Evolutionary conservation across 495 filamentous ascomycete species (phyloP).

Genomic region (Penicillium robsamsonii): DNA sequence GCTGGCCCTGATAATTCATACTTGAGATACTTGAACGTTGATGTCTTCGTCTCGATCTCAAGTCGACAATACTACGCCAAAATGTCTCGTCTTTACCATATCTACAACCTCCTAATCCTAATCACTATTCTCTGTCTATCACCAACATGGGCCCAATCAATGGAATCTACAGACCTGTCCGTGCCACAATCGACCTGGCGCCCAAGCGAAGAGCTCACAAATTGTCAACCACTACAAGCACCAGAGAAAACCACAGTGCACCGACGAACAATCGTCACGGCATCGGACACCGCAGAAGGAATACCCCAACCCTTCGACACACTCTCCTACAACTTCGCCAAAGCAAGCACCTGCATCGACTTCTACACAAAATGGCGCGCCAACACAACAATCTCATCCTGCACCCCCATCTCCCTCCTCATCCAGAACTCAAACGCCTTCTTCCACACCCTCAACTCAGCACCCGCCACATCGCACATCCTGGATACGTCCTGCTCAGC

Average conservation of each 20-base stretch:
- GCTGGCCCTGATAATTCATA: background rate
- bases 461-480: constrained; percentile 62
- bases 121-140: constrained; percentile 25
- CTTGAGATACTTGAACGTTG: background rate
- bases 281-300: constrained; percentile 26
- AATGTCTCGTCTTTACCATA: constrained; percentile 13
- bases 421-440: constrained; percentile 72
- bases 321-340: constrained; percentile 67
- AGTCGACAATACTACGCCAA: constrained; percentile 7
- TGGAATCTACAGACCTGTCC: constrained; percentile 2
- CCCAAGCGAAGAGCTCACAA: constrained; percentile 22
- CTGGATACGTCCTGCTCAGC: constrained; percentile 71
- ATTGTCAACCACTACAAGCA: constrained; percentile 12
- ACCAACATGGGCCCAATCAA: constrained; percentile 15
- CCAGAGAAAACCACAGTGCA: background rate
- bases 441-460: constrained; percentile 68
- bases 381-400: constrained; percentile 61
- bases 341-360: constrained; percentile 50
- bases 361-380: constrained; percentile 69
- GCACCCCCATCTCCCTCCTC: constrained; percentile 72
- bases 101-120: constrained; percentile 22
- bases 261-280: constrained; percentile 21
- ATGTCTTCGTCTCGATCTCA: constrained; percentile 8
- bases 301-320: constrained; percentile 74
- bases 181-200: constrained; percentile 15